Conservation (phyloP, 1,284 basidiomycete genomes). For the Cutaneotrichosporon dermatis region DNA sequence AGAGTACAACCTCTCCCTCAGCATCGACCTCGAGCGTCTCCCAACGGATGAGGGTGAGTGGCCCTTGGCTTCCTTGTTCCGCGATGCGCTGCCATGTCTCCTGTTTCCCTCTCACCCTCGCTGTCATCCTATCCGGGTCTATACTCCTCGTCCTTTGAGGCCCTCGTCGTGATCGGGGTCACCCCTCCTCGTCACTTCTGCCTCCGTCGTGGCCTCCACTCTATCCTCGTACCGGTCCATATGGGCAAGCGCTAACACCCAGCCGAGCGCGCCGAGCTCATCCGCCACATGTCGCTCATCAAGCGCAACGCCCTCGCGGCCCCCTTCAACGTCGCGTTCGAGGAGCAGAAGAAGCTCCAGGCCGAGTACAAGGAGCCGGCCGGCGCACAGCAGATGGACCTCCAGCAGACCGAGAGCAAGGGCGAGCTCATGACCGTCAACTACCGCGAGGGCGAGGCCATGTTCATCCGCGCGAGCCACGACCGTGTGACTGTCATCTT, state of each 20-base stretch:
- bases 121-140: too few species aligned
- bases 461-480: constrained; percentile 86
- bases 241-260: constrained; percentile 9
- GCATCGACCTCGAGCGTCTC: constrained; percentile 79
- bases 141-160: too few species aligned
- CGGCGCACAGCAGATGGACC: constrained; percentile 50
- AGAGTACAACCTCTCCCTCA: constrained; percentile 84
- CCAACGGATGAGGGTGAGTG: constrained; percentile 72
- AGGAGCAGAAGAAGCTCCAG: constrained; percentile 80
- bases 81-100: not conserved
- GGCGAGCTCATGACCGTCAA: constrained; percentile 88
- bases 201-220: not conserved
- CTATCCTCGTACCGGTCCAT: not conserved
- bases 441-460: constrained; percentile 94
- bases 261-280: constrained; percentile 75
- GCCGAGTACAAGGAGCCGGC: constrained; percentile 47
- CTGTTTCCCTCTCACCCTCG: not conserved
- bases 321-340: constrained; percentile 87
- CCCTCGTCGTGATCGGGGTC: too few species aligned
- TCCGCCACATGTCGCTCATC: constrained; percentile 76
- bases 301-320: constrained; percentile 94
- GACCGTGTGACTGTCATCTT: constrained; percentile 99
- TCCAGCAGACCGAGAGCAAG: constrained; percentile 51
- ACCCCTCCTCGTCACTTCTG: not conserved
- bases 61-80: too few species aligned